Conservation (phyloP, 352 stramenopile genomes). For the Phytophthora idaei region DNA sequence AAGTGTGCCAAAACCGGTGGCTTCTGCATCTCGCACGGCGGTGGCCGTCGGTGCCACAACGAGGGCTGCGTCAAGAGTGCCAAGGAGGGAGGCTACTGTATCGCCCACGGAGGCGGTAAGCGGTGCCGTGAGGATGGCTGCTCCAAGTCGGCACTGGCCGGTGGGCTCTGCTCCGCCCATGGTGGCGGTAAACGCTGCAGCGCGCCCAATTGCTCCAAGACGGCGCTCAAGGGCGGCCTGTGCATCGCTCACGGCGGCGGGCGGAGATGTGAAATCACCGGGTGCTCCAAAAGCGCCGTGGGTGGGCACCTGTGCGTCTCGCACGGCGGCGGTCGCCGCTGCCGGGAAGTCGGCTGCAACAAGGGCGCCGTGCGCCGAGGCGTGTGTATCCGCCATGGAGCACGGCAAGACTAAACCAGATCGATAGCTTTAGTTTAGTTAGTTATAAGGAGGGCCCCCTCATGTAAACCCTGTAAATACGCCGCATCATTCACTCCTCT, state of each 20-base stretch:
- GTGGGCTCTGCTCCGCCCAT: constrained; percentile 71
- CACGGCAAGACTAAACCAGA: constrained; percentile 32
- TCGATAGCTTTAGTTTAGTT: constrained; percentile 5
- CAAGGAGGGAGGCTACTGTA: constrained; percentile 74
- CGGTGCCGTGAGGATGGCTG: constrained; percentile 57
- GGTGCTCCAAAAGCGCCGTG: constrained; percentile 66
- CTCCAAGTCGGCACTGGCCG: constrained; percentile 67
- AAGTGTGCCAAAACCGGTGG: constrained; percentile 78
- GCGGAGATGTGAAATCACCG: constrained; percentile 51
- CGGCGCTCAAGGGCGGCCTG: constrained; percentile 63
- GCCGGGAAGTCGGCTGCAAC: constrained; percentile 58
- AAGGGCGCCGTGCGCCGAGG: constrained; percentile 76
- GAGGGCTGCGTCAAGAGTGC: constrained; percentile 72
- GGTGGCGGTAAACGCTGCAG: constrained; percentile 69
- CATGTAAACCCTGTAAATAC: constrained; percentile 32
- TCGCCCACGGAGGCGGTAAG: constrained; percentile 65
- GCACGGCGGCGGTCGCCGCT: constrained; percentile 67
- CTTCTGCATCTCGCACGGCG: constrained; percentile 79
- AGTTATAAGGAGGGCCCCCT: constrained; percentile 27
- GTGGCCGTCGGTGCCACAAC: constrained; percentile 55
- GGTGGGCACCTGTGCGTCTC: constrained; percentile 67
- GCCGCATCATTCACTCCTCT: background rate
- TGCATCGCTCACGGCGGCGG: constrained; percentile 74
- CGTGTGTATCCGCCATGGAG: constrained; percentile 75
- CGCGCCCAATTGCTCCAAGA: constrained; percentile 58